phyloP scores from a whole-genome alignment of 2,329 filamentous ascomycete genomes.

The Penicillium sp. region DNA sequence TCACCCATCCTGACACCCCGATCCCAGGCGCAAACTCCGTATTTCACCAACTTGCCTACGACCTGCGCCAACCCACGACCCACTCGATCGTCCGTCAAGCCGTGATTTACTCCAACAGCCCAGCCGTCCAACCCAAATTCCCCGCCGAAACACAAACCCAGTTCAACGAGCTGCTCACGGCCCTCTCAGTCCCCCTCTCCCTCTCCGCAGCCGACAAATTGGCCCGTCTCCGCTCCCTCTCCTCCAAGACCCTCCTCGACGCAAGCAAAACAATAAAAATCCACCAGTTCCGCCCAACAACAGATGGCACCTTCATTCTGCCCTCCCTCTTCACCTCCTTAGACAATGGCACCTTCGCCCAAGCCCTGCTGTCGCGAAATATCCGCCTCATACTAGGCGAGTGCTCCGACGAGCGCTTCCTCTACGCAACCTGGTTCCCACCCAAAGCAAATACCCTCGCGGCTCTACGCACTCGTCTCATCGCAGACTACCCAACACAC shows the following conservation, averaged over 20 bases:
- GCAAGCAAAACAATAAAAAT: constrained; percentile 44
- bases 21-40: constrained; percentile 50
- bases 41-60: constrained; percentile 58
- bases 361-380: constrained; percentile 43
- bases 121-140: constrained; percentile 53
- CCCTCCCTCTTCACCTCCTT: constrained; percentile 46
- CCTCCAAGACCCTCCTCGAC: constrained; percentile 42
- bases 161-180: constrained; percentile 50
- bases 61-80: constrained; percentile 49
- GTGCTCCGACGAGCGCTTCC: constrained; percentile 52
- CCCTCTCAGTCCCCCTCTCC: constrained; percentile 44
- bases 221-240: constrained; percentile 41
- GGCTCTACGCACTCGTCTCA: constrained; percentile 46
- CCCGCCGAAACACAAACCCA: constrained; percentile 49
- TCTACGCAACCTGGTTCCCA: constrained; percentile 53
- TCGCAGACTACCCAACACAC: constrained; percentile 52
- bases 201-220: constrained; percentile 47
- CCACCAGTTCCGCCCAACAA: constrained; percentile 56
- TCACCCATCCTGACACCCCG: constrained; percentile 1
- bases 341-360: constrained; percentile 50
- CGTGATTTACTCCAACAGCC: constrained; percentile 55
- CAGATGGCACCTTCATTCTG: constrained; percentile 50
- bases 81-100: constrained; percentile 51
- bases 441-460: constrained; percentile 42
- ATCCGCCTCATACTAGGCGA: constrained; percentile 55